These are phyloP conservation scores for Populus hybrid DNA, from an alignment of 441 rosid genomes.

Conservation along the genomic window DNA sequence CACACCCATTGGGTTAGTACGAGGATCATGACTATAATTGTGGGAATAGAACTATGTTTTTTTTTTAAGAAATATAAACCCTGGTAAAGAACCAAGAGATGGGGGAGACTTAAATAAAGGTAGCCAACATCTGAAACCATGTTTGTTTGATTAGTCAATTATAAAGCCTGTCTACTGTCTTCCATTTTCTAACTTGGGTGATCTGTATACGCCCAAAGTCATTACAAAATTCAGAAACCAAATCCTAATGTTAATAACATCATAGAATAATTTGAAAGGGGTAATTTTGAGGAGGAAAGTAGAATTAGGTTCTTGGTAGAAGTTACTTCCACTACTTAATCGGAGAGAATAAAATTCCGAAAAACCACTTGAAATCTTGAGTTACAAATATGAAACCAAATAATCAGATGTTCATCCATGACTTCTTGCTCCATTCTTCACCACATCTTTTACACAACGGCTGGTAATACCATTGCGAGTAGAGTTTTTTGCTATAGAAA, in stretches of 20 bases:
- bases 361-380: neutral
- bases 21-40: neutral
- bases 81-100: neutral
- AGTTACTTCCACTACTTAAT: neutral
- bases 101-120: neutral
- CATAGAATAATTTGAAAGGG: neutral
- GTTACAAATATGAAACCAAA: neutral
- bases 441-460: neutral
- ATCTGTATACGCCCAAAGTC: no score
- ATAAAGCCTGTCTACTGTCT: neutral
- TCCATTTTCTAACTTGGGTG: neutral
- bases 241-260: neutral
- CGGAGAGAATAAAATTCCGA: neutral
- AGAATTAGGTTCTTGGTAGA: neutral
- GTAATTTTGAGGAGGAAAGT: neutral
- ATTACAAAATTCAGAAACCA: neutral
- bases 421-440: neutral
- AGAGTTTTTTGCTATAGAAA: neutral
- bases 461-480: neutral
- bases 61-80: neutral
- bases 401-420: neutral
- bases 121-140: neutral
- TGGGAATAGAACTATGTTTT: no score
- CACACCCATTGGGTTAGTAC: neutral
- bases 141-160: neutral